Evolutionary conservation across 2,329 filamentous ascomycete species (phyloP), one percentile per base, ranked within the genome.

Genomic region (Colletotrichum sp.): DNA sequence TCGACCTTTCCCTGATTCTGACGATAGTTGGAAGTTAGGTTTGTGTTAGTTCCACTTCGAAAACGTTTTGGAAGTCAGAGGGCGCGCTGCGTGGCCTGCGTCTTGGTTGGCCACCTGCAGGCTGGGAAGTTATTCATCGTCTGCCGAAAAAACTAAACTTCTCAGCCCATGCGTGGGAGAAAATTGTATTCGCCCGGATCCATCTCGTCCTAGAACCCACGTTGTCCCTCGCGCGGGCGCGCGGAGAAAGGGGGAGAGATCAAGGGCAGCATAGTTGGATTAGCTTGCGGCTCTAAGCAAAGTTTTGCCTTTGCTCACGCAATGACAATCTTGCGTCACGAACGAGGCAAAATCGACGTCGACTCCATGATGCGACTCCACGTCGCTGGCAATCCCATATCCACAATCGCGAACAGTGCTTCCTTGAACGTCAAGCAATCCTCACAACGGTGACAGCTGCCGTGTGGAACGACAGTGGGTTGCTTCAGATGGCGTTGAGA

Each of bases 401-500:
- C n/a, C 16, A 36, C 22, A 28, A 22, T 65, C 44, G 25, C 19
- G 25, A 48, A 8, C 32, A n/a, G 32, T 48, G 36, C 36, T n/a
- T 44, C 27, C 15, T 48, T 34, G 74, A 30, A 74, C 25, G 74
- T 64, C 57, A 63, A 22, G 19, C 15, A 9, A 30, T n/a, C 6
- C 22, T 9, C n/a, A 36, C 36, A 34, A 64, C 32, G 25, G 34
- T 73, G 59, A 66, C 74, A 69, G 74, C 64, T 74, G 59, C 28
- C 72, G 59, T 67, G 64, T 48, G 39, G 70, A 55, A 65, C 69
- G 65, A 52, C 57, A 13, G 28, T 13, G 8, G 6, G 25, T 34
- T 60, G 48, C 36, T 76, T 74, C 74, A 73, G 74, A 76, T 52
- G 74, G 70, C 71, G 59, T 68, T 32, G 36, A 44, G 67, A 59